These are phyloP conservation scores for Wickerhamomyces mucosus DNA, from an alignment of 805 yeast genomes.

Conservation along the genomic window DNA sequence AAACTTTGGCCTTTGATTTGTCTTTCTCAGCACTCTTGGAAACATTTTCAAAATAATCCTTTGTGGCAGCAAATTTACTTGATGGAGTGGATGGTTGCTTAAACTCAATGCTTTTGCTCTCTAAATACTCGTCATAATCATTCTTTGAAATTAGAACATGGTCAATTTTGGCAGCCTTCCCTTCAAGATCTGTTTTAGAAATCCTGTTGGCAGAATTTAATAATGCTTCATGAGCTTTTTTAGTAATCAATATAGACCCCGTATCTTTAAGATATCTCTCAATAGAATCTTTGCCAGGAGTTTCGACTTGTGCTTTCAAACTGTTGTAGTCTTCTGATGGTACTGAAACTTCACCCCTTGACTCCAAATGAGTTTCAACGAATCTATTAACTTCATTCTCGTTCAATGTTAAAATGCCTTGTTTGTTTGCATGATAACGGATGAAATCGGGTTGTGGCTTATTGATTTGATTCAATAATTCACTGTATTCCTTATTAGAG, in stretches of 20 bases:
- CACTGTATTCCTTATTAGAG: slow-evolving; percentile 3
- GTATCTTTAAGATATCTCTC: slow-evolving; percentile 10
- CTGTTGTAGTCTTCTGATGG: slow-evolving; percentile 16
- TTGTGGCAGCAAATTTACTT: slow-evolving; percentile 24
- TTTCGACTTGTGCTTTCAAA: slow-evolving; percentile 14
- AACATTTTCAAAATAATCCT: slow-evolving; percentile 26
- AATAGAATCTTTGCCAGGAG: slow-evolving; percentile 14
- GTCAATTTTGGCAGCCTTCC: slow-evolving; percentile 21
- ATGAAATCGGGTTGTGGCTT: slow-evolving; percentile 2
- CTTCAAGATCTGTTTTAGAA: slow-evolving; percentile 21
- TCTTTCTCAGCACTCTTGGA: slow-evolving; percentile 20
- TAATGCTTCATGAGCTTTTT: slow-evolving; percentile 18
- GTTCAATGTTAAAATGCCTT: slow-evolving; percentile 6
- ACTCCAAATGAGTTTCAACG: slow-evolving; percentile 3
- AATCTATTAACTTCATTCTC: slow-evolving; percentile 4
- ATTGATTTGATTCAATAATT: slow-evolving; percentile 1
- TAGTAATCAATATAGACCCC: slow-evolving; percentile 16
- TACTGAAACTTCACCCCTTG: slow-evolving; percentile 6
- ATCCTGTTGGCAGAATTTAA: slow-evolving; percentile 11
- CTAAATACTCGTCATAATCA: slow-evolving; percentile 8
- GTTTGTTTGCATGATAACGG: slow-evolving; percentile 1
- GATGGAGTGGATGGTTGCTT: slow-evolving; percentile 9
- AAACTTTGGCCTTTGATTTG: slow-evolving; percentile 17
- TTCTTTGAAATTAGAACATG: slow-evolving; percentile 20
- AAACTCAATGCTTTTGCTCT: neutral